Evolutionary conservation across 2,329 filamentous ascomycete species (phyloP), one percentile per base, ranked within the genome.

Genomic region (Aspergillus novofumigatus): DNA sequence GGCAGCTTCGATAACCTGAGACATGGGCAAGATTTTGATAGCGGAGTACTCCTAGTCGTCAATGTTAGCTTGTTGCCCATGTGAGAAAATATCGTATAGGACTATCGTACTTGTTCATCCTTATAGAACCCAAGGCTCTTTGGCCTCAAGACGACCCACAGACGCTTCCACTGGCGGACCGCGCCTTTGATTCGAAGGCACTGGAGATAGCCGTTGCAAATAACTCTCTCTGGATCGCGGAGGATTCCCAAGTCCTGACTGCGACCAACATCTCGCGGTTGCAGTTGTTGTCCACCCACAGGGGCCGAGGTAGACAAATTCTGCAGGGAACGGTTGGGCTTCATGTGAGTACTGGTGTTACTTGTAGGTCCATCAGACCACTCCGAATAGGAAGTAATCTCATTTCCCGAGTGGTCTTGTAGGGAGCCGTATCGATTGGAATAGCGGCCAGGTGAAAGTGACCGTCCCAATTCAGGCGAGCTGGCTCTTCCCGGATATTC

Each of bases 161-260:
- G 83, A 66, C 91, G 88, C 79, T 96, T 97, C 94, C 94, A 99
- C 68, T 96, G 90, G 49, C 89, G 86, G 54, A 99, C 85, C 8
- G 92, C 91, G 49, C 74, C 73, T 67, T 91, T 92, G 60, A 87
- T 90, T 66, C 90, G 91, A 56, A 97, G 83, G 60, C 91, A 86
- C 73, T 90, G 89, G 32, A 97, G 84, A 81, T 91, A 92, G 52
- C 93, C 92, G 70, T 97, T 92, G 83, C 90, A 96, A 48, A 97
- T 84, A n/a, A 97, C 88, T 26, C 92, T 88, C 71, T 96, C 92
- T 0, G 88, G 86, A 61, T 94, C 91, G 54, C 88, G 81, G 44
- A 80, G 64, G 72, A 53, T 80, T 44, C 75, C 77, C 28, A 75
- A 56, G 29, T 77, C 84, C 65, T 86, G 88, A 52, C 82, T 73